Evolutionary conservation across 2,329 filamentous ascomycete genomes (phyloP), one percentile per base, ranked within the genome.

Genomic region (Xylaria sp.): DNA sequence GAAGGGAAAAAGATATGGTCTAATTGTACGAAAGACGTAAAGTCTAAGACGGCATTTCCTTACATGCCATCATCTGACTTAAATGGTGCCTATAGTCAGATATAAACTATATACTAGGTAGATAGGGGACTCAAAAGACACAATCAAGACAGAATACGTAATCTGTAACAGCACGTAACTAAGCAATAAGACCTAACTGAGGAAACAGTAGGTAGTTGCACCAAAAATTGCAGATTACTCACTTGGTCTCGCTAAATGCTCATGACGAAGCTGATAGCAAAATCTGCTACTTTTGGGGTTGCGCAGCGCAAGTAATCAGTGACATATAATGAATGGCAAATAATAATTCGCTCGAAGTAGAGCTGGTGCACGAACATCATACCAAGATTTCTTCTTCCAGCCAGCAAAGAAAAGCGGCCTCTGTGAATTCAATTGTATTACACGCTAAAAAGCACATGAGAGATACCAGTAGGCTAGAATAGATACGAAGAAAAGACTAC

Each of bases 351-450:
- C 41, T 44, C 18, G 41, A 18, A 5, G 12, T 44, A 18, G 41
- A n/a, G 3, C 15, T 7, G 25, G n/a, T 18, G 13, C 25, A 15
- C 32, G 13, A 3, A 52, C 23, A 15, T 25, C 13, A 34, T 54
- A 54, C 25, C 9, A 54, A 15, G 28, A 32, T 54, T 57, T 57
- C 23, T 28, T 48, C 6, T 34, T 37, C 44, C 41, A 23, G 13
- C 41, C 18, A 25, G 13, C 13, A 50, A 48, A 34, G 44, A 50
- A 60, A 48, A 12, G 23, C 15, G 5, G 48, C 9, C 1, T 28
- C 25, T 13, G 41, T 34, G 18, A 25, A 18, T n/a, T n/a, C n/a
- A n/a, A n/a, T 41, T 64, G 41, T 64, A 68, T 68, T 65, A 64
- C 55, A 37, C 34, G 34, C 34, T 37, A 37, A 37, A 37, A 37